Conservation (phyloP, 2,329 filamentous ascomycete genomes). For the Colletotrichum musicola region DNA sequence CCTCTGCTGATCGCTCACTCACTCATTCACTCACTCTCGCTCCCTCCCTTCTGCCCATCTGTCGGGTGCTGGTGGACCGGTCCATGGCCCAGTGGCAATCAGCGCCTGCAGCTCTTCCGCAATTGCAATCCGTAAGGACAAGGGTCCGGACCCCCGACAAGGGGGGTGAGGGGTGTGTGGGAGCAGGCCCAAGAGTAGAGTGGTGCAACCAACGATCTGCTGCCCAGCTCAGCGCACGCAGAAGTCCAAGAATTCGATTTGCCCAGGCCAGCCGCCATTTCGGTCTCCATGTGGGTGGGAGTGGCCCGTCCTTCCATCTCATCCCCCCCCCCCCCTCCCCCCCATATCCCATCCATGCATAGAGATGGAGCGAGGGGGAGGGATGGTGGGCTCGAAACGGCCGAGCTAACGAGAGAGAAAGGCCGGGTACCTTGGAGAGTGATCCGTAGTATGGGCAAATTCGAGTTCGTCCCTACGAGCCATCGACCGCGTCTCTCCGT, state of each 20-base stretch:
- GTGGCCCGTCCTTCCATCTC: constrained; percentile 25
- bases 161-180: constrained; percentile 3
- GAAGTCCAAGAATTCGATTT: constrained; percentile 18
- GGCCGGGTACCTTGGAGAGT: no score
- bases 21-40: neutral
- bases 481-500: constrained; percentile 26
- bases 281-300: constrained; percentile 28
- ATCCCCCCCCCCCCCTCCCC: no score
- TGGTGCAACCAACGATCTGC: constrained; percentile 34
- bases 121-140: neutral
- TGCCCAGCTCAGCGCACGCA: constrained; percentile 29
- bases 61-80: constrained; percentile 19
- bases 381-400: constrained; percentile 19
- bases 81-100: constrained; percentile 25
- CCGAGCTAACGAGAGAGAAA: neutral
- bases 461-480: constrained; percentile 23
- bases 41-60: neutral
- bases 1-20: neutral
- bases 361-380: neutral
- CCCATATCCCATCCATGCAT: constrained; percentile 21
- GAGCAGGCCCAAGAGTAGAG: constrained; percentile 4
- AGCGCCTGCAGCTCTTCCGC: constrained; percentile 1
- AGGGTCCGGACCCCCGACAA: constrained; percentile 11
- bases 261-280: constrained; percentile 34
- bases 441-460: constrained; percentile 11